phyloP scores from a whole-genome alignment of 1,284 basidiomycete genomes.

The Tylopilus orsonianus region DNA sequence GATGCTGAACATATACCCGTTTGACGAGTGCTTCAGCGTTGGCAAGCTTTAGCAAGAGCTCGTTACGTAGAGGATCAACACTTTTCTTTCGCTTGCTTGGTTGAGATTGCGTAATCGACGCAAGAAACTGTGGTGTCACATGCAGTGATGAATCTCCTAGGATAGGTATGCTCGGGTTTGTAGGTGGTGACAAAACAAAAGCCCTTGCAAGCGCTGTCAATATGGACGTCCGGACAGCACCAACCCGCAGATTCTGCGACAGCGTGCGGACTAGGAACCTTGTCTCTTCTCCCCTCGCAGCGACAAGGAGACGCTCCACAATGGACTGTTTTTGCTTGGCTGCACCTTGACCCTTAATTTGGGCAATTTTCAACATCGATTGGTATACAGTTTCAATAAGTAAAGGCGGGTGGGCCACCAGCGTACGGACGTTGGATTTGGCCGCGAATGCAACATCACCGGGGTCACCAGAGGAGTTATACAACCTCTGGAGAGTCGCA shows the following conservation, averaged over 20 bases:
- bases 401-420: constrained; percentile 72
- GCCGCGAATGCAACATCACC: constrained; percentile 86
- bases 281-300: constrained; percentile 84
- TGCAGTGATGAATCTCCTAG: constrained; percentile 37
- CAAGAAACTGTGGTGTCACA: constrained; percentile 40
- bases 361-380: constrained; percentile 63
- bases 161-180: constrained; percentile 21
- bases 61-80: constrained; percentile 44
- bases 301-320: constrained; percentile 80
- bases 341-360: constrained; percentile 72
- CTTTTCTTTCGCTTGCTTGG: constrained; percentile 45
- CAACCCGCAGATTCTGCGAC: constrained; percentile 81
- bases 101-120: constrained; percentile 37
- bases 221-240: constrained; percentile 84
- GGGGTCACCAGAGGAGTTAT: constrained; percentile 68
- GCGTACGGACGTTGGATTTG: constrained; percentile 75
- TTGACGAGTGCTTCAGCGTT: constrained; percentile 67
- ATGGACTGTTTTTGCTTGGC: constrained; percentile 75
- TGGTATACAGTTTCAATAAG: constrained; percentile 65
- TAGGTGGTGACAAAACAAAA: constrained; percentile 62
- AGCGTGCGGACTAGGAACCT: constrained; percentile 84
- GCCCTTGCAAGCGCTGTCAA: constrained; percentile 83
- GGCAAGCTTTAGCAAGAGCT: constrained; percentile 47
- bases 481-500: constrained; percentile 65
- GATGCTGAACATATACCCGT: constrained; percentile 84